These are phyloP conservation scores for Saccharomycopsis microspora DNA, from an alignment of 805 yeast species.

Conservation along the genomic window DNA sequence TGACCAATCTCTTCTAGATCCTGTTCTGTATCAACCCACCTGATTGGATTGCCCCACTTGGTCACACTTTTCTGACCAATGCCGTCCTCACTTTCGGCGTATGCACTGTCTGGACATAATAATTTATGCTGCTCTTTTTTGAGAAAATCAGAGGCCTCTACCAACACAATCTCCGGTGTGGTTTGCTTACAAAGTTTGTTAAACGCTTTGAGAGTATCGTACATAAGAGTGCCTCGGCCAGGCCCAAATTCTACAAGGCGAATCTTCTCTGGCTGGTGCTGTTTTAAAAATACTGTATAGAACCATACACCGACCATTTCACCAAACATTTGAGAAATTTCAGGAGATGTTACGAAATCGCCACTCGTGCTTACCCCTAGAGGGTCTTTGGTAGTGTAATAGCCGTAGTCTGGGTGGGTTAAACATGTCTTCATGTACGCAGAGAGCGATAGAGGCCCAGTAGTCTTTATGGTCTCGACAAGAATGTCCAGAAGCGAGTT, in stretches of 20 bases:
- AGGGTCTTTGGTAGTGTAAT: constrained; percentile 71
- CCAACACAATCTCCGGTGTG: constrained; percentile 30
- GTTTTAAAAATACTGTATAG: constrained; percentile 45
- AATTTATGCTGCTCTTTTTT: constrained; percentile 41
- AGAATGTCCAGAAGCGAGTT: constrained; percentile 22
- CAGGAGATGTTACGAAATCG: constrained; percentile 80
- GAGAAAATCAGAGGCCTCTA: constrained; percentile 64
- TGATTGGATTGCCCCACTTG: constrained; percentile 39
- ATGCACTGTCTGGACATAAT: constrained; percentile 30
- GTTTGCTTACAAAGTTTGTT: constrained; percentile 23
- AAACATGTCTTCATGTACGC: constrained; percentile 75
- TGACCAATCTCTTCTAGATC: constrained; percentile 25
- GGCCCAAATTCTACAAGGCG: constrained; percentile 70
- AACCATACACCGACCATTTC: constrained; percentile 75
- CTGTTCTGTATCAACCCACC: constrained; percentile 51
- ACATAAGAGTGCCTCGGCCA: constrained; percentile 71
- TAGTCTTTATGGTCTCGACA: constrained; percentile 41
- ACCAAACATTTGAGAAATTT: constrained; percentile 79
- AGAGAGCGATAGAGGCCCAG: constrained; percentile 69
- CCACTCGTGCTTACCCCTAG: constrained; percentile 41
- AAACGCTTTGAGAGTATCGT: constrained; percentile 44
- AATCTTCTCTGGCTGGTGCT: constrained; percentile 32
- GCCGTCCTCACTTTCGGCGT: constrained; percentile 23
- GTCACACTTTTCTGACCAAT: constrained; percentile 29
- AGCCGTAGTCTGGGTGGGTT: constrained; percentile 67